Percentiles rank a stretch among this genome's conserved stretches.
phyloP scores from a whole-genome alignment of 768 basidiomycete genomes.

The Suillus paluster region DNA sequence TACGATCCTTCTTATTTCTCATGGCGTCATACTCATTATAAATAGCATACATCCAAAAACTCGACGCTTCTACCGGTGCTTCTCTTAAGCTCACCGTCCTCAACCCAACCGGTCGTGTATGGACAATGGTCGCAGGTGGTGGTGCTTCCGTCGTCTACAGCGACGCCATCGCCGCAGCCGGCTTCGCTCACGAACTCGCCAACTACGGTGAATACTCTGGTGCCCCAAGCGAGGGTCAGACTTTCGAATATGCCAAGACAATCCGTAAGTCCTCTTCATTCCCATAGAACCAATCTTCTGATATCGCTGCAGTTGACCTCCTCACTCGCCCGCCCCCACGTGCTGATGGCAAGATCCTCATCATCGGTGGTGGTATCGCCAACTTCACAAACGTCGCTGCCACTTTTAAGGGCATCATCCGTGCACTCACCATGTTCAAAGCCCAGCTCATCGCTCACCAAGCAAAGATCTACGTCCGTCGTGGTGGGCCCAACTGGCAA shows the following conservation, averaged over 20 bases:
- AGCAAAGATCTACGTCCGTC: conserved; percentile 96
- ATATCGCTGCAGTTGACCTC: conserved; percentile 94
- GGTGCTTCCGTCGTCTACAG: conserved; percentile 75
- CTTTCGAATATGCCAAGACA: conserved; percentile 99
- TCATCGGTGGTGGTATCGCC: conserved; percentile 99
- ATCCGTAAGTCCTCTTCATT: conserved; percentile 62
- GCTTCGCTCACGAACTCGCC: conserved; percentile 95
- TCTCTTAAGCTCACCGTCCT: conserved; percentile 98
- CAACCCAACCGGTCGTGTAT: conserved; percentile 92
- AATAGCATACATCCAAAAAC: conserved; percentile 93
- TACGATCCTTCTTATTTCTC: neutral
- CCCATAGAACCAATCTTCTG: conserved; percentile 9
- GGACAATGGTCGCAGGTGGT: conserved; percentile 99
- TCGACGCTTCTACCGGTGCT: conserved; percentile 96
- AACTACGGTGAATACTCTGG: conserved; percentile 99
- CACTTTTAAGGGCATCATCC: conserved; percentile 99
- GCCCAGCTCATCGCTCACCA: conserved; percentile 69
- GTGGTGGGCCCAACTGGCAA: conserved; percentile 99
- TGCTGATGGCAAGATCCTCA: conserved; percentile 94
- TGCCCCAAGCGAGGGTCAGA: conserved; percentile 97
- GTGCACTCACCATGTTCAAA: conserved; percentile 93
- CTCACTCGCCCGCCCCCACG: conserved; percentile 88
- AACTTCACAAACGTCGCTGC: conserved; percentile 99
- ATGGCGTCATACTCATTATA: neutral
- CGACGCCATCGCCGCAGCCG: conserved; percentile 88